Percentiles rank a stretch among this genome's conserved stretches.
These are phyloP conservation scores for Paramecium sonneborni DNA, from an alignment of 73 alveolate species.

Conservation along the genomic window DNA sequence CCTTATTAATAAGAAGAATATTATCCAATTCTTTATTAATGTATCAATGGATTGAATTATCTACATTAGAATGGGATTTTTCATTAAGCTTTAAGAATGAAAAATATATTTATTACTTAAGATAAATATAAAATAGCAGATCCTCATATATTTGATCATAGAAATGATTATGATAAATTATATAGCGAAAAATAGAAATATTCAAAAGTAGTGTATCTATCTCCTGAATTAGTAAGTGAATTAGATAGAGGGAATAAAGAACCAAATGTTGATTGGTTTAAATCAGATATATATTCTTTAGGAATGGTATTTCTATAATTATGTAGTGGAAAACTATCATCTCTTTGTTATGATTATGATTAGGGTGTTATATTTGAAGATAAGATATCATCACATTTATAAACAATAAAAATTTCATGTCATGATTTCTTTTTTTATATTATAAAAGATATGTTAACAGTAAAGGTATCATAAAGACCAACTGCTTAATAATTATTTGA, in stretches of 20 bases:
- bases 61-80: conserved; percentile 14
- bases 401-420: conserved; percentile 31
- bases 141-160: conserved; percentile 56
- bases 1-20: conserved; percentile 44
- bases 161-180: conserved; percentile 20
- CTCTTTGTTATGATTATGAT: conserved; percentile 60
- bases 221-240: conserved; percentile 63
- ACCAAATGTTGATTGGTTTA: conserved; percentile 51
- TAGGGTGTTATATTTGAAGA: conserved; percentile 57
- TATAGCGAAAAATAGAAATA: conserved; percentile 31
- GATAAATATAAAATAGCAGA: conserved; percentile 60
- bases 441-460: conserved; percentile 57
- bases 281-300: conserved; percentile 51
- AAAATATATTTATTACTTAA: conserved; percentile 46
- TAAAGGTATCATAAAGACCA: conserved; percentile 52
- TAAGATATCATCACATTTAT: conserved; percentile 32
- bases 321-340: conserved; percentile 1
- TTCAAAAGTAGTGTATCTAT: conserved; percentile 27
- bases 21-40: conserved; percentile 44
- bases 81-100: conserved; percentile 57
- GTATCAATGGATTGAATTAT: conserved; percentile 54
- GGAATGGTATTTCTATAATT: conserved; percentile 62
- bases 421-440: conserved; percentile 59
- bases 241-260: conserved; percentile 56
- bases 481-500: background rate